Evolutionary conservation across 2,329 filamentous ascomycete species (phyloP).

Genomic region (Fonsecaea pedrosoi): DNA sequence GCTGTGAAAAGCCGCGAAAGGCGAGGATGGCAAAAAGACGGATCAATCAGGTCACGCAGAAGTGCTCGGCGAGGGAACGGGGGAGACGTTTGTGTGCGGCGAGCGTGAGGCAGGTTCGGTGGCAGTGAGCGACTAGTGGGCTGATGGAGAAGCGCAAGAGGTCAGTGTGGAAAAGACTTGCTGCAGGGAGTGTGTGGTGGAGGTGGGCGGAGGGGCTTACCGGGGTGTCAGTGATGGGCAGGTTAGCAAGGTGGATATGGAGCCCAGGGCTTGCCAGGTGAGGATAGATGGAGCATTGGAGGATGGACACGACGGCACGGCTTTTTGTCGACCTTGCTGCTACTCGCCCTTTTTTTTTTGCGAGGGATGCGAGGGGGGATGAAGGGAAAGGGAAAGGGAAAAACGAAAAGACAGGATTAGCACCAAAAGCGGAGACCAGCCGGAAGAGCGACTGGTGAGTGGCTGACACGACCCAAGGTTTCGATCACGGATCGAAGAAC

Average conservation of each 20-base stretch:
- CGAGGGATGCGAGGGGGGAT: conserved; percentile 1
- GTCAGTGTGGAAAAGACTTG: conserved; percentile 5
- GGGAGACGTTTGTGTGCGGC: conserved; percentile 21
- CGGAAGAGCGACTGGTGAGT: conserved; percentile 11
- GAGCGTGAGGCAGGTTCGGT: conserved; percentile 33
- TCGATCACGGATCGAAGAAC: not conserved
- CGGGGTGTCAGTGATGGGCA: conserved; percentile 10
- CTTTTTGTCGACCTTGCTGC: not conserved
- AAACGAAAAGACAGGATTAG: conserved; percentile 31
- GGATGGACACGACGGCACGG: not conserved
- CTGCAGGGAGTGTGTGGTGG: conserved; percentile 19
- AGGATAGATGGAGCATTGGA: conserved; percentile 7
- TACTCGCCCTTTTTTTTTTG: not conserved
- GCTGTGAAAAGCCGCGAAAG: conserved; percentile 22
- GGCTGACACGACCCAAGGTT: conserved; percentile 8
- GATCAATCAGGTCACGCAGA: conserved; percentile 32
- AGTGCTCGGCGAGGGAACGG: conserved; percentile 31
- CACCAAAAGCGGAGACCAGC: conserved; percentile 28
- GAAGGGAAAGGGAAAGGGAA: conserved; percentile 5
- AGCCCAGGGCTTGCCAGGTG: conserved; percentile 7
- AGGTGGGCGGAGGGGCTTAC: conserved; percentile 18
- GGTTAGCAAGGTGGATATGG: conserved; percentile 6
- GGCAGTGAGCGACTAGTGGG: conserved; percentile 37
- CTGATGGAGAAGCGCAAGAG: conserved; percentile 28
- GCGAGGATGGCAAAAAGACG: conserved; percentile 22